A percentile compares a stretch with the other conserved stretches of the same genome.
These are phyloP conservation scores for Arthrobotrys conoides DNA, from an alignment of 2,329 filamentous ascomycete genomes.

Conservation along the genomic window DNA sequence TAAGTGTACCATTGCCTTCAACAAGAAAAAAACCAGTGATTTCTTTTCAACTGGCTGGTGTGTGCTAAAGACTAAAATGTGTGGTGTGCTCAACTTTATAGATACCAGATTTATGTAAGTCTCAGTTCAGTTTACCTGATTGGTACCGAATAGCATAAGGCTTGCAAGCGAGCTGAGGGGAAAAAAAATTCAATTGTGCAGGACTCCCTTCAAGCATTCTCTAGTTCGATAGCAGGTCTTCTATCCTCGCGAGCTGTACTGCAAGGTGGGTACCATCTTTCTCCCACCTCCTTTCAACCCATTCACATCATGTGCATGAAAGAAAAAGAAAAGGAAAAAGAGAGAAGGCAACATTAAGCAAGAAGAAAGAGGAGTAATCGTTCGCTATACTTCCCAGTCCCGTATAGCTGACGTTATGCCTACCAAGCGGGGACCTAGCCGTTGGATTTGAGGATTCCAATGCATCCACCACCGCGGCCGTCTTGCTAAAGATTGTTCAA, in stretches of 20 bases:
- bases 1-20: conserved; percentile 70
- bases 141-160: conserved; percentile 27
- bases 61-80: conserved; percentile 31
- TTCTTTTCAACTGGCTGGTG: conserved; percentile 22
- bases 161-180: conserved; percentile 44
- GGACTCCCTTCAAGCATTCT: conserved; percentile 88
- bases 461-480: conserved; percentile 82
- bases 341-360: conserved; percentile 16
- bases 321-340: not conserved
- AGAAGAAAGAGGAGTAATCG: conserved; percentile 39
- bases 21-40: not conserved
- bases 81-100: conserved; percentile 64
- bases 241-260: conserved; percentile 86
- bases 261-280: conserved; percentile 72
- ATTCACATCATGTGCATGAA: conserved; percentile 33
- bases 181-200: conserved; percentile 47
- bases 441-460: conserved; percentile 87
- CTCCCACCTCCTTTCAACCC: conserved; percentile 30
- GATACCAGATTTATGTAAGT: conserved; percentile 78
- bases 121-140: conserved; percentile 29
- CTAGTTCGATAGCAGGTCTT: conserved; percentile 83
- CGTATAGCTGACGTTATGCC: conserved; percentile 30
- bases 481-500: conserved; percentile 86
- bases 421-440: conserved; percentile 67
- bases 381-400: conserved; percentile 13